Base-by-base conservation (phyloP, 768 basidiomycete species). In the Polyporus arcularius region DNA sequence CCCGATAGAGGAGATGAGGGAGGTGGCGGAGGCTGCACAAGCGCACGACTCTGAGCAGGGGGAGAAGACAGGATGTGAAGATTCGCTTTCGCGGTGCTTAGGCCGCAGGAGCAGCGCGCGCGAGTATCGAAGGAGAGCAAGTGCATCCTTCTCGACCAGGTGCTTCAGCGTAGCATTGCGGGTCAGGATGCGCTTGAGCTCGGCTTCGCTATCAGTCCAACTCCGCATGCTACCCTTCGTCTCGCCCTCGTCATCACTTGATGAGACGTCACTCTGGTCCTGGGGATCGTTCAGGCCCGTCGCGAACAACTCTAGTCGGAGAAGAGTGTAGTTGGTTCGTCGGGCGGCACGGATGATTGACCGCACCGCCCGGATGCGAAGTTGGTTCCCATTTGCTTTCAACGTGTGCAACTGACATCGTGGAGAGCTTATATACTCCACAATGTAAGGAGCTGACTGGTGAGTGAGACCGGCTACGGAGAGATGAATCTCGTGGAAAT, bases 401-500 rank as follows among this genome's bases (percentile, higher is more conserved):
- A 89, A 73, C 3, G 74, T 75, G 47, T 78, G 73, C 9, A 89
- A 73, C 10, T 70, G 74, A 62, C 85, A 85, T 18, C 77, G 78
- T 10, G 76, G 70, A 15, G 85, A 86, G 15, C 74, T 74, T 14
- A 89, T 71, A 64, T 81, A 89, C 16, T 75, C 73, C 14, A 76
- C 61, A 52, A 89, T 77, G 56, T 68, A 63, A 0, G 81, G 76
- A 21, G 68, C 63, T 26, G 67, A 67, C 52, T 64, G 54, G 42
- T 63, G 70, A 14, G 71, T 69, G 55, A 75, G 66, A 49, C 68
- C 66, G 49, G 67, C 52, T 39, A 79, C 79, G 4, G 84, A 83
- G n/a, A 88, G 71, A 62, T 85, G 79, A 16, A 89, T 72, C 62
- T 85, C 80, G 39, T 75, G 76, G 11, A 89, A 77, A 64, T 75